Base-by-base conservation (phyloP, 164 flowering plant genomes). In the Liquidambar formosana region DNA sequence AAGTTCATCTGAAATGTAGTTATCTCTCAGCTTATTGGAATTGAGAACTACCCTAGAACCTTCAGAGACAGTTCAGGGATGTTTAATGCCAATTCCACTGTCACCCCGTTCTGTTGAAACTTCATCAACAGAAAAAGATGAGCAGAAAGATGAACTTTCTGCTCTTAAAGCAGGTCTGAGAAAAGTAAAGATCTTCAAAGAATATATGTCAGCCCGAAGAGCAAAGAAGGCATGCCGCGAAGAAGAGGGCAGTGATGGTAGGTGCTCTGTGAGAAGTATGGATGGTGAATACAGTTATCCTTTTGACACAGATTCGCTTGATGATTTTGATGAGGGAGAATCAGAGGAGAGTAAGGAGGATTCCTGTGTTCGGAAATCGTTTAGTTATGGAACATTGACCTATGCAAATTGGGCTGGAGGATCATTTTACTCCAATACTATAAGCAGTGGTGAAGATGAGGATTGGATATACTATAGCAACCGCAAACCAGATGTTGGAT, bases 151-250 rank as follows among this genome's bases (percentile, higher is more conserved):
- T 69, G 99, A 96, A 70, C 79, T 92, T 71, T 93, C 99, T 76
- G 96, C 97, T 47, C 82, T 96, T 11, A 93, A 96, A 85, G 99
- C 98, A 52, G 89, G 99, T 66, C 81, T 96, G 11, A 86, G 92
- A 64, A 96, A 90, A 80, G 98, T 96, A 11, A 96, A 88, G 75
- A 90, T 90, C 52, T 80, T 93, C 44, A 92, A 87, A 1, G 95
- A 83, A 22, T 93, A 75, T 73, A 96, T 96, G 3, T 91, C 98
- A 1, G 61, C 87, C 61, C 79, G 92, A 69, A 89, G 82, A 73
- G 82, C 91, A 16, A 93, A 90, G 66, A 96, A 93, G 79, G 80
- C 94, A 1, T 88, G 86, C 68, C 85, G 71, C 10, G 96, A 88
- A 76, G 98, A 88, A 64, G 97, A 86, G 46, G 84, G 88, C 25